Percentiles rank a stretch among this genome's conserved stretches.
phyloP scores from a whole-genome alignment of 768 basidiomycete genomes.

The Russula lepida region DNA sequence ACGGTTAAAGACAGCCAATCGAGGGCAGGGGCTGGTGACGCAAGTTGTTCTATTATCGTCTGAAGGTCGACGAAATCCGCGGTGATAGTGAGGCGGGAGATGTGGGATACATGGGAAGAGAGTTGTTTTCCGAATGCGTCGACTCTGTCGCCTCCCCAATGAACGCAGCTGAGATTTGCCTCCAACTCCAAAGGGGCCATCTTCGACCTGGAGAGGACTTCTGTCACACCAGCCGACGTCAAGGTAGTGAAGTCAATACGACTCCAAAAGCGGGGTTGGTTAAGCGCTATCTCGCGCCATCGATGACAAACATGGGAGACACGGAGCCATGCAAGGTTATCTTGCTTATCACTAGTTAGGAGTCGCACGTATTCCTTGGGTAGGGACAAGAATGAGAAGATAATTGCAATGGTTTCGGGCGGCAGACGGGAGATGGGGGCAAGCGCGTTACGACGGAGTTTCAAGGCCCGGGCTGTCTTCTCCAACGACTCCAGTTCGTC shows the following conservation, averaged over 20 bases:
- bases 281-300: constrained; percentile 18
- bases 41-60: neutral
- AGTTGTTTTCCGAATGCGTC: neutral
- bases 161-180: neutral
- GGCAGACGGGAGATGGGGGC: constrained; percentile 15
- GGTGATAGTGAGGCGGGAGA: neutral
- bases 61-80: neutral
- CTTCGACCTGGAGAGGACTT: constrained; percentile 7
- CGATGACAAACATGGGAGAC: constrained; percentile 13
- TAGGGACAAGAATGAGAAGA: constrained; percentile 7
- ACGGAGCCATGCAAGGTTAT: constrained; percentile 1
- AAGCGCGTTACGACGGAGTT: constrained; percentile 9
- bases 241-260: constrained; percentile 6
- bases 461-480: neutral
- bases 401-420: neutral
- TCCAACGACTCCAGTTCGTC: constrained; percentile 7
- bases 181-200: constrained; percentile 5
- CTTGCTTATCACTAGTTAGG: neutral
- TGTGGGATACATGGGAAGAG: neutral
- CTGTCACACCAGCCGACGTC: neutral
- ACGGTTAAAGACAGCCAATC: neutral
- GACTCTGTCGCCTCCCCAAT: neutral
- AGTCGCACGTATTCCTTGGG: neutral
- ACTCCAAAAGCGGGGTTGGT: constrained; percentile 9
- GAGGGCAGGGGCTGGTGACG: neutral